Percentiles rank a stretch among this genome's conserved stretches.
These are phyloP conservation scores for Lactifluus volemus DNA, from an alignment of 768 basidiomycete species.

Conservation along the genomic window DNA sequence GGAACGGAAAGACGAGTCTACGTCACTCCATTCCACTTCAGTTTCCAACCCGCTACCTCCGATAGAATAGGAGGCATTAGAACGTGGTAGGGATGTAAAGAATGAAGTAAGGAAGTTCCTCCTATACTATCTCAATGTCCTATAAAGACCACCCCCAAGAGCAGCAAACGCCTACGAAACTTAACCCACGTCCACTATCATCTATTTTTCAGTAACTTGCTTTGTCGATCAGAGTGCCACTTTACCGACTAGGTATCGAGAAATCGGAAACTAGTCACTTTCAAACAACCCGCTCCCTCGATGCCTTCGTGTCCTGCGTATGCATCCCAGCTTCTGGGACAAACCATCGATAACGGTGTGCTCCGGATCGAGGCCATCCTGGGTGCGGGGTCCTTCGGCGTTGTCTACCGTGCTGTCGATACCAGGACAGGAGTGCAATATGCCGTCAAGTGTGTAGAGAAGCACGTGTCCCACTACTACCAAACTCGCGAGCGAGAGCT, in stretches of 20 bases:
- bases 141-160: background rate
- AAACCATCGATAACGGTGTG: slow-evolving; percentile 60
- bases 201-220: background rate
- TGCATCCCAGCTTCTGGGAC: background rate
- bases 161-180: background rate
- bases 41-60: too few species aligned
- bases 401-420: slow-evolving; percentile 87
- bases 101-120: background rate
- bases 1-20: too few species aligned
- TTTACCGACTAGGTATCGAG: background rate
- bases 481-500: slow-evolving; percentile 61
- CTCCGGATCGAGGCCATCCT: slow-evolving; percentile 80
- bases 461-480: slow-evolving; percentile 23
- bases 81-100: too few species aligned
- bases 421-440: slow-evolving; percentile 31
- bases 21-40: too few species aligned
- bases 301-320: slow-evolving; percentile 1
- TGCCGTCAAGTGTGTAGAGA: slow-evolving; percentile 84
- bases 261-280: slow-evolving; percentile 1
- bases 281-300: background rate
- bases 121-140: background rate
- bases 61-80: too few species aligned
- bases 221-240: too few species aligned
- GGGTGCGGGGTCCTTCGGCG: slow-evolving; percentile 91
- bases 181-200: background rate